Evolutionary conservation across 306 rosid species (phyloP).

Genomic region (Alnus glutinosa): DNA sequence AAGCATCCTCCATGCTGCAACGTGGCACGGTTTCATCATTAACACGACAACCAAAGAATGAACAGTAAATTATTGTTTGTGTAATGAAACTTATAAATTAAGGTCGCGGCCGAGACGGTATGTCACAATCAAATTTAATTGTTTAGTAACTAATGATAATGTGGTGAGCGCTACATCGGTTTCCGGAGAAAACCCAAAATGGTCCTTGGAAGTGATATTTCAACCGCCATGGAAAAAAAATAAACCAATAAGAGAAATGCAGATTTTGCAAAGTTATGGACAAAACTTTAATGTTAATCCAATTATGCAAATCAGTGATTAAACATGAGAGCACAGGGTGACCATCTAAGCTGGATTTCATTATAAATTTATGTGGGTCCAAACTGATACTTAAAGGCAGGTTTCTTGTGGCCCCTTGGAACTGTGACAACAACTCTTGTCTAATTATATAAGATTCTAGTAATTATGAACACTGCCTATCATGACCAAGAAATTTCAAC

Average conservation of each 20-base stretch:
- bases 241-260: slow-evolving; percentile 1
- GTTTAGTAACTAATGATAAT: too few species aligned
- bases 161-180: too few species aligned
- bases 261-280: neutral
- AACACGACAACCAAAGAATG: slow-evolving; percentile 3
- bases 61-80: too few species aligned
- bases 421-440: slow-evolving; percentile 57
- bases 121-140: too few species aligned
- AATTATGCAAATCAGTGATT: neutral
- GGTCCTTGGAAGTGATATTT: slow-evolving; percentile 52
- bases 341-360: slow-evolving; percentile 30
- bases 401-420: slow-evolving; percentile 35
- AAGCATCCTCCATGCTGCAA: slow-evolving; percentile 29
- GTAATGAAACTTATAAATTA: too few species aligned
- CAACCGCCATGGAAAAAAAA: slow-evolving; percentile 44
- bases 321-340: neutral
- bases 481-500: slow-evolving; percentile 43
- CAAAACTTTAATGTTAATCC: neutral
- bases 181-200: slow-evolving; percentile 21
- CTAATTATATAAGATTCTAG: slow-evolving; percentile 49
- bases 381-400: slow-evolving; percentile 41
- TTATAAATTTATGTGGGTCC: slow-evolving; percentile 45
- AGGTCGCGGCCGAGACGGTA: too few species aligned
- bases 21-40: slow-evolving; percentile 35
- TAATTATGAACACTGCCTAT: slow-evolving; percentile 47